These are phyloP conservation scores for Marsdenia floribunda DNA, from an alignment of 257 asterid genomes.

Conservation along the genomic window DNA sequence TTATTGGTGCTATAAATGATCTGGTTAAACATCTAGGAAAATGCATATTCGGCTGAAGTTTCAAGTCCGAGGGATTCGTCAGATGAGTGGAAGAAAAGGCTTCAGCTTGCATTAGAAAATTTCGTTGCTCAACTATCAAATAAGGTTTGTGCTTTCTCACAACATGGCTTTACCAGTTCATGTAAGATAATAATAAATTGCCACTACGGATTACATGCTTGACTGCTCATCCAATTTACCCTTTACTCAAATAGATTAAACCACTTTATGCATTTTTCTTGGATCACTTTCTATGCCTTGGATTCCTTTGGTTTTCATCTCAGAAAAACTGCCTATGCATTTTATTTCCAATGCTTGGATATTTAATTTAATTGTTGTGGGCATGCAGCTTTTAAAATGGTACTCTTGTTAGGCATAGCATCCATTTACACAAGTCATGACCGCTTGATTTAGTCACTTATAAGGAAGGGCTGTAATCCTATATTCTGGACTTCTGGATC, in stretches of 20 bases:
- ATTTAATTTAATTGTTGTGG: neutral
- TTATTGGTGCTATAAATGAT: constrained; percentile 38
- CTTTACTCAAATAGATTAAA: neutral
- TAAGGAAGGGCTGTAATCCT: neutral
- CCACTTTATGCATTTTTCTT: neutral
- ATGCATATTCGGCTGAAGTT: constrained; percentile 31
- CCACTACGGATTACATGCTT: neutral
- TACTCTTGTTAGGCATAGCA: neutral
- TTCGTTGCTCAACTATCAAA: constrained; percentile 36
- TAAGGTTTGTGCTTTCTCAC: constrained; percentile 31
- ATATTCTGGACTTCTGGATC: neutral
- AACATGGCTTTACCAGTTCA: neutral
- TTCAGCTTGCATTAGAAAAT: constrained; percentile 39
- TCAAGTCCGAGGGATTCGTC: constrained; percentile 23
- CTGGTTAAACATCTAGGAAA: too few species aligned
- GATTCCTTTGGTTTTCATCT: neutral
- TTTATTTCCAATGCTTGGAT: neutral
- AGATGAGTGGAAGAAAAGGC: constrained; percentile 22
- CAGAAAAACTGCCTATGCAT: neutral
- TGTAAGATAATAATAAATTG: neutral
- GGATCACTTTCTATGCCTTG: neutral
- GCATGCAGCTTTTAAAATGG: neutral
- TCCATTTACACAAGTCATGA: neutral
- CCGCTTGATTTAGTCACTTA: neutral
- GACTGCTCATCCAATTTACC: neutral